phyloP scores from a whole-genome alignment of 495 filamentous ascomycete genomes.

The Tricharina praecox region DNA sequence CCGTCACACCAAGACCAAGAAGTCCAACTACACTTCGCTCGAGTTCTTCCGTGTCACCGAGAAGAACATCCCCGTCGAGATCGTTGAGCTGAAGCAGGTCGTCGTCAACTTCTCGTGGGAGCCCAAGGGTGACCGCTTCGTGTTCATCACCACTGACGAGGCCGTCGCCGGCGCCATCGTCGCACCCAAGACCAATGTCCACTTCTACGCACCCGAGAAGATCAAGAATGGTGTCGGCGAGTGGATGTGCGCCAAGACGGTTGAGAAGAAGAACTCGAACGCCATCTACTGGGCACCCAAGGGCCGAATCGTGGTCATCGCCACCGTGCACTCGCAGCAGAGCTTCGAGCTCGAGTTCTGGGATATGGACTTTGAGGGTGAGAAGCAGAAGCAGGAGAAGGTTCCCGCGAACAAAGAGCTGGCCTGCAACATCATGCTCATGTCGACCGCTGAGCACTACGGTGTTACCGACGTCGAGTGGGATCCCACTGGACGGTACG shows the following conservation, averaged over 20 bases:
- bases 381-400: slow-evolving; percentile 39
- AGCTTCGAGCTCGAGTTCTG: slow-evolving; percentile 93
- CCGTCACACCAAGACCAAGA: slow-evolving; percentile 96
- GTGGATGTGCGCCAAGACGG: slow-evolving; percentile 82
- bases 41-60: slow-evolving; percentile 95
- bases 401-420: slow-evolving; percentile 80
- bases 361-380: slow-evolving; percentile 93
- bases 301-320: slow-evolving; percentile 84
- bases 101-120: slow-evolving; percentile 99
- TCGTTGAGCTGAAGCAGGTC: slow-evolving; percentile 93
- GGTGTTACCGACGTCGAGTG: slow-evolving; percentile 95
- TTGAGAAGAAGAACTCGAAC: slow-evolving; percentile 98
- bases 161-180: slow-evolving; percentile 58
- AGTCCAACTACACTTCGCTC: slow-evolving; percentile 85
- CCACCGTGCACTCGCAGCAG: slow-evolving; percentile 77
- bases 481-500: slow-evolving; percentile 90
- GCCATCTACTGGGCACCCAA: slow-evolving; percentile 99
- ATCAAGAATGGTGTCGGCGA: slow-evolving; percentile 68
- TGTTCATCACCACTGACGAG: slow-evolving; percentile 89
- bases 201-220: slow-evolving; percentile 94
- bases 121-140: slow-evolving; percentile 89
- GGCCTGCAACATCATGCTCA: slow-evolving; percentile 80
- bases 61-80: slow-evolving; percentile 94
- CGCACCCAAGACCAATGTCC: slow-evolving; percentile 82
- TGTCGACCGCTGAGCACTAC: slow-evolving; percentile 87